Evolutionary conservation across 139 green algal species (phyloP).

Genomic region (Astrephomene gubernaculifera): DNA sequence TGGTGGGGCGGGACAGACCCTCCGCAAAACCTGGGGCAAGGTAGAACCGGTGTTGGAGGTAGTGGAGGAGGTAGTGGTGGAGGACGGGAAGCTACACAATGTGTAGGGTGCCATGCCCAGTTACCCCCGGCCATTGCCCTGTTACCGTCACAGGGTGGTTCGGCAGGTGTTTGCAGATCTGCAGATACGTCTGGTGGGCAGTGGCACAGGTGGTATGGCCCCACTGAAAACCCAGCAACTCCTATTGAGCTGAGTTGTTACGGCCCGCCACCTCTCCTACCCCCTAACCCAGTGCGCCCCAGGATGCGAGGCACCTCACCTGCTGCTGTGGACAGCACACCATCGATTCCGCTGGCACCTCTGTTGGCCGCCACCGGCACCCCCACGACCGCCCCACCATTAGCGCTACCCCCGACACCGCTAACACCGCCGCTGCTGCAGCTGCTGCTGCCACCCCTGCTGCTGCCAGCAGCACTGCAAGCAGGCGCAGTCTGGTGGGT

Average conservation of each 20-base stretch:
- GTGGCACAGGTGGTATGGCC: no score
- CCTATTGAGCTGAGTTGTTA: background rate
- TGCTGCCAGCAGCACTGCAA: background rate
- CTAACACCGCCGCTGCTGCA: background rate
- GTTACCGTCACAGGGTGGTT: no score
- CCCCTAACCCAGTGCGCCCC: no score
- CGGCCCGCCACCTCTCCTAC: no score
- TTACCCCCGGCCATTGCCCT: background rate
- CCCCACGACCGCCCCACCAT: conserved; percentile 11
- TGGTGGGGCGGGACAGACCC: conserved; percentile 81
- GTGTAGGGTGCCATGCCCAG: no score
- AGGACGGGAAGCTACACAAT: no score
- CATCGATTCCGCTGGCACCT: conserved; percentile 97
- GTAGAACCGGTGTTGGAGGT: background rate
- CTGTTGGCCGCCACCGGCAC: conserved; percentile 87
- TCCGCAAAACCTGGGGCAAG: conserved; percentile 85
- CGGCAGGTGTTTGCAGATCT: no score
- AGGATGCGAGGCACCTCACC: conserved; percentile 25
- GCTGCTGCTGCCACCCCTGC: background rate
- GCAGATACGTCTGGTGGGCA: no score
- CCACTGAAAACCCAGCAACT: no score
- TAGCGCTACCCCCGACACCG: background rate
- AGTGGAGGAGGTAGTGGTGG: no score
- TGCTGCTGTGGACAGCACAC: conserved; percentile 90
- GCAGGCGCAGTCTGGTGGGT: background rate